phyloP scores from a whole-genome alignment of 2,329 filamentous ascomycete species.

The Chaetomium sp. region DNA sequence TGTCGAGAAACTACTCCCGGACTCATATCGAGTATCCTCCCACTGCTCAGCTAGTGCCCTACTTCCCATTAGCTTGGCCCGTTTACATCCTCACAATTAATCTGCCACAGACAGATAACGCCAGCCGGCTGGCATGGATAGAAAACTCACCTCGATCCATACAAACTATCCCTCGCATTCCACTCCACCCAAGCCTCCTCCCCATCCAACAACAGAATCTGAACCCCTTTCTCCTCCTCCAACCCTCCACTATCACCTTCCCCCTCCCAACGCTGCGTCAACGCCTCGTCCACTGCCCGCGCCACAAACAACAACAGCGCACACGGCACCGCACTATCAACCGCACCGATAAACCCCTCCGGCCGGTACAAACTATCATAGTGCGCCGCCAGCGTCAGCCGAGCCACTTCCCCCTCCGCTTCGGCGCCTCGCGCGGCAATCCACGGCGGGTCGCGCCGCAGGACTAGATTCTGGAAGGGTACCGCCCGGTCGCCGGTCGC shows the following conservation, averaged over 20 bases:
- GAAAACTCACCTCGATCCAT: conserved; percentile 65
- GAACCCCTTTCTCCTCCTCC: conserved; percentile 74
- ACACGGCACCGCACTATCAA: conserved; percentile 88
- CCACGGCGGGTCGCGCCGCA: conserved; percentile 84
- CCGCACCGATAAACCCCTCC: conserved; percentile 85
- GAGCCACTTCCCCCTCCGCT: conserved; percentile 61
- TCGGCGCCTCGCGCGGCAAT: conserved; percentile 40
- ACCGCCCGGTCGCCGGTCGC: conserved; percentile 62
- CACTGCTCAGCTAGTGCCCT: conserved; percentile 72
- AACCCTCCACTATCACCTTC: conserved; percentile 50
- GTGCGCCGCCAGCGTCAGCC: conserved; percentile 84
- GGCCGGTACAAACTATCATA: conserved; percentile 82
- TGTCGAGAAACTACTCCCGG: conserved; percentile 67
- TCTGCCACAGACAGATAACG: background rate
- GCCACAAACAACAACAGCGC: conserved; percentile 88
- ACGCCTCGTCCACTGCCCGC: conserved; percentile 67
- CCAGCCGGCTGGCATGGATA: background rate
- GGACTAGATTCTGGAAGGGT: conserved; percentile 81
- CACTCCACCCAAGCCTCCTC: conserved; percentile 86
- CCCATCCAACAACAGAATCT: conserved; percentile 85
- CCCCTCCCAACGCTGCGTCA: conserved; percentile 74
- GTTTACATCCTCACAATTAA: background rate
- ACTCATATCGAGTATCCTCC: conserved; percentile 64
- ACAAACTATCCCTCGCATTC: conserved; percentile 77
- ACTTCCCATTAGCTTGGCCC: background rate